Evolutionary conservation across 306 rosid genomes (phyloP), one percentile per base, ranked within the genome.

Genomic region (Ziziphus jujuba): DNA sequence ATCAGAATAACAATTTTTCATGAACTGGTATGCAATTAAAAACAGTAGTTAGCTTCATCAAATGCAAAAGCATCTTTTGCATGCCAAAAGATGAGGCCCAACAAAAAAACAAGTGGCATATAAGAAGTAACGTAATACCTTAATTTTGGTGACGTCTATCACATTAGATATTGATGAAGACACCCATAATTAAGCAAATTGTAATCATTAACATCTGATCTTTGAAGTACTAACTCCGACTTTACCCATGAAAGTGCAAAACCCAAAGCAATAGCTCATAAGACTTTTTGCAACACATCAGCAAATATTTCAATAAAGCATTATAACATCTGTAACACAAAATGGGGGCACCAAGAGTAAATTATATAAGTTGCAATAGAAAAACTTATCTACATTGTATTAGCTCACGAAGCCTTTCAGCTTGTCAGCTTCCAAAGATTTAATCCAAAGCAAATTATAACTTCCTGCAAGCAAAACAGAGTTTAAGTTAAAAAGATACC

Each of bases 81-180:
- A 49, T 17, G 54, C 54, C 9, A 49, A 40, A 55, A 19, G 33
- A 19, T n/a, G 20, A 21, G 61, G 24, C 9, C 9, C 28, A 58
- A 69, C 52, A n/a, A 67, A 35, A 54, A 21, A 59, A 9, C 54
- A 36, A 34, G 51, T 53, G 73, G 6, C 13, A 45, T 28, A 56
- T 47, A 40, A 54, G 31, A 47, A 65, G 45, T 35, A 28, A 22
- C 52, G 28, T 33, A 70, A 21, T 78, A 87, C 97, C 87, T 87
- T 88, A 55, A 80, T 62, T 73, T 85, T 87, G 73, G 84, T 77
- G 72, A 95, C 90, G 89, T 95, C 97, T 64, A 88, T 62, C 71
- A 86, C 83, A 69, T 95, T 97, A 75, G 76, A 82, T 56, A 80
- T 82, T 54, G 97, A 81, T 63, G 99, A 84, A 82, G 99, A 87